Evolutionary conservation across 1,139 yeast species (phyloP).

Genomic region (Saccharomyces uvarum): DNA sequence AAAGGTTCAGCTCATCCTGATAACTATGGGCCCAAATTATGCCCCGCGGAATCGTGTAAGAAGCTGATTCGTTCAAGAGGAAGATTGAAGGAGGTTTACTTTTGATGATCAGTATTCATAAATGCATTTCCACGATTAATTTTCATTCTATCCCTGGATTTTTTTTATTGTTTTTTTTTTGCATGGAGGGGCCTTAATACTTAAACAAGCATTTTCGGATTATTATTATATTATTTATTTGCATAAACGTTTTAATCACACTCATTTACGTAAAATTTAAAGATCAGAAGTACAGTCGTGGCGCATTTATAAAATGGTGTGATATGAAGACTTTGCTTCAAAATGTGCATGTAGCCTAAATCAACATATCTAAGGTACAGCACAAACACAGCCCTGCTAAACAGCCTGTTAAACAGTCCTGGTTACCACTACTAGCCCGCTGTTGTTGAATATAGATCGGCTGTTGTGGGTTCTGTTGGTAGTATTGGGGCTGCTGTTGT

Average conservation of each 20-base stretch:
- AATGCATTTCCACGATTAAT: neutral
- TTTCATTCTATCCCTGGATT: neutral
- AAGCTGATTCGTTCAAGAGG: constrained; percentile 22
- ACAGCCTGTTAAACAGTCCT: constrained; percentile 56
- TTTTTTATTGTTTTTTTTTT: neutral
- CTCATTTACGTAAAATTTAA: neutral
- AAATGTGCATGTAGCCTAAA: constrained; percentile 27
- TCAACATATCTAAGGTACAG: constrained; percentile 59
- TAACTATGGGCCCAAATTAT: constrained; percentile 30
- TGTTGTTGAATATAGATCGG: constrained; percentile 59
- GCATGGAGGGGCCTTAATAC: neutral
- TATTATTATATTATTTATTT: neutral
- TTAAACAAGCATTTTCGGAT: neutral
- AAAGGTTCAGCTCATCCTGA: constrained; percentile 32
- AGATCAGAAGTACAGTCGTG: neutral
- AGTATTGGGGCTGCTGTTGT: constrained; percentile 22
- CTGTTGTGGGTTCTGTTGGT: constrained; percentile 35
- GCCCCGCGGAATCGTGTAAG: constrained; percentile 28
- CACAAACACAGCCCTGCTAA: constrained; percentile 65
- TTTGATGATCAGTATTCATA: constrained; percentile 10
- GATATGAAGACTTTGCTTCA: neutral
- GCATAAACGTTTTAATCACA: neutral
- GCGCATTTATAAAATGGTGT: neutral
- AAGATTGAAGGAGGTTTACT: constrained; percentile 28
- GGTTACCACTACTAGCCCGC: constrained; percentile 34